Conservation (phyloP, 2,329 filamentous ascomycete genomes). For the Aspergillus awamori region DNA sequence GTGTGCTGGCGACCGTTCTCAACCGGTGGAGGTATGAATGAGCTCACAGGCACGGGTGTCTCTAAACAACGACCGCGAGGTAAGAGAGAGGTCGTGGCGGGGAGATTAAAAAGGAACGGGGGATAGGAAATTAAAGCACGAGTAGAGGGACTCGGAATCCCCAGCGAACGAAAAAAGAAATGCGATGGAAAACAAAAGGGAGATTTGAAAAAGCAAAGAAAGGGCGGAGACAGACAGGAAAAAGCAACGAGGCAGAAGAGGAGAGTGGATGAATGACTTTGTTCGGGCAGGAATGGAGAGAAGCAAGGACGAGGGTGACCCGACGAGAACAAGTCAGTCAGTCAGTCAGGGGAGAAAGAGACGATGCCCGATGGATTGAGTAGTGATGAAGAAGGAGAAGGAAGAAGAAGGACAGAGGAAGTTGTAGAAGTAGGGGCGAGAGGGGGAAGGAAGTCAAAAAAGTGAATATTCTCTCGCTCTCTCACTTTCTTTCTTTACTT, state of each 20-base stretch:
- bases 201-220: slow-evolving; percentile 4
- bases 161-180: slow-evolving; percentile 4
- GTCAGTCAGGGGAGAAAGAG: background rate
- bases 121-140: slow-evolving; percentile 9
- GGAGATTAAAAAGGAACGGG: background rate
- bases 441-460: too few species aligned
- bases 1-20: background rate
- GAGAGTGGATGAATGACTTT: slow-evolving; percentile 19
- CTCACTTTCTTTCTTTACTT: too few species aligned
- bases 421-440: background rate
- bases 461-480: too few species aligned
- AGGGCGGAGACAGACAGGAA: background rate
- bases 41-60: background rate
- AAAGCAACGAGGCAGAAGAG: slow-evolving; percentile 12
- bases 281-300: slow-evolving; percentile 15
- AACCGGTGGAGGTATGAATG: slow-evolving; percentile 2
- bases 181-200: slow-evolving; percentile 1
- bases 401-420: background rate
- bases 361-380: background rate
- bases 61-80: slow-evolving; percentile 6
- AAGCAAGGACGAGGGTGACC: slow-evolving; percentile 4
- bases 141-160: slow-evolving; percentile 5
- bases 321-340: background rate
- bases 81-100: slow-evolving; percentile 3
- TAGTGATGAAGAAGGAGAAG: background rate